phyloP scores from a whole-genome alignment of 2,329 filamentous ascomycete species.

The Parastagonospora nodorum region DNA sequence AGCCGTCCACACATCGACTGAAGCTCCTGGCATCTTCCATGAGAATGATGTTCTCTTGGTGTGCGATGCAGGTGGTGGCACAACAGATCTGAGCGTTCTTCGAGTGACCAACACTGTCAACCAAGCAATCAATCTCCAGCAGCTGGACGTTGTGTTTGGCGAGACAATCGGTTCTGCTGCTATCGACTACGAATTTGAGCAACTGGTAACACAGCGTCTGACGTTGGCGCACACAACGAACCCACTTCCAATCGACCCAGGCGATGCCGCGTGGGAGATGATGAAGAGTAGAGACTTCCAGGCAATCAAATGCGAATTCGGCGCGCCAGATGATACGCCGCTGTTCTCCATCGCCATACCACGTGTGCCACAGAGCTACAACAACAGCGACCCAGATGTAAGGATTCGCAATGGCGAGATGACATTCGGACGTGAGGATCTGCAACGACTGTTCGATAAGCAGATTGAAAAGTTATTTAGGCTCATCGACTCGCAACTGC shows the following conservation, averaged over 20 bases:
- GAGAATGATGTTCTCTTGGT: constrained; percentile 54
- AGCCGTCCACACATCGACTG: constrained; percentile 54
- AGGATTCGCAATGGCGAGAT: constrained; percentile 43
- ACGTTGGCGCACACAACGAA: constrained; percentile 29
- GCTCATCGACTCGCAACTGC: constrained; percentile 43
- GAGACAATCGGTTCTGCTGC: constrained; percentile 50
- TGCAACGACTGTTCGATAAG: constrained; percentile 43
- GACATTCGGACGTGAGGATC: constrained; percentile 38
- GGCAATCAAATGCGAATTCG: constrained; percentile 49
- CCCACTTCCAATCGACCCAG: constrained; percentile 35
- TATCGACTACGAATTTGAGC: constrained; percentile 49
- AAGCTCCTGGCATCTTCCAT: constrained; percentile 42
- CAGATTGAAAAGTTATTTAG: constrained; percentile 43
- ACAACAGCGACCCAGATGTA: constrained; percentile 33
- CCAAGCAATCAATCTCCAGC: constrained; percentile 34
- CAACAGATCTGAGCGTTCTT: constrained; percentile 49
- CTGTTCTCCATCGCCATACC: constrained; percentile 46
- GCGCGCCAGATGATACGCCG: constrained; percentile 42
- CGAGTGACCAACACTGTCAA: constrained; percentile 37
- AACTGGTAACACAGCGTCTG: constrained; percentile 38
- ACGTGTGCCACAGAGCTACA: constrained; percentile 36
- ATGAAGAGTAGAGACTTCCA: constrained; percentile 49
- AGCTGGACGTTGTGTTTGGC: constrained; percentile 47
- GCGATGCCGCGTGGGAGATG: constrained; percentile 49
- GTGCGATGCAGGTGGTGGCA: constrained; percentile 59